A percentile compares a stretch with the other conserved stretches of the same genome.
phyloP scores from a whole-genome alignment of 2,329 filamentous ascomycete species.

The Hymenoscyphus occultus region DNA sequence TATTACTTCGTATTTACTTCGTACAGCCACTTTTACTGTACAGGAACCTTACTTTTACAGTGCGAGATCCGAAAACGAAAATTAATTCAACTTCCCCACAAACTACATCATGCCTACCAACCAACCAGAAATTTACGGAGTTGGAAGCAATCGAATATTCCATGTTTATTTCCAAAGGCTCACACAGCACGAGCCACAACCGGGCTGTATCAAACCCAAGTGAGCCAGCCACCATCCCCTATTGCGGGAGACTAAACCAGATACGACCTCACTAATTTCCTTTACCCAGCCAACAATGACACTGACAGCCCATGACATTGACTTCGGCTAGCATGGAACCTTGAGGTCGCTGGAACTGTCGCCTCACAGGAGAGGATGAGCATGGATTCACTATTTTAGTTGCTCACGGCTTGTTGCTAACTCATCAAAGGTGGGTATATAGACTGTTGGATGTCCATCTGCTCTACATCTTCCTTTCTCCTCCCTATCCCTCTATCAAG shows the following conservation, averaged over 20 bases:
- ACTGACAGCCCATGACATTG: neutral
- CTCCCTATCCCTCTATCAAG: constrained; percentile 16
- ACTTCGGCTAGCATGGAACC: neutral
- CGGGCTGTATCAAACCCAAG: constrained; percentile 1
- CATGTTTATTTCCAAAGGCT: neutral
- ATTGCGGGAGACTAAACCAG: constrained; percentile 2
- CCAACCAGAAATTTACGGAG: neutral
- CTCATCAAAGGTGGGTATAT: constrained; percentile 10
- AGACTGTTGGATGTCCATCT: constrained; percentile 5
- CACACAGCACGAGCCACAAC: neutral
- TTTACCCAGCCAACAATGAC: constrained; percentile 3
- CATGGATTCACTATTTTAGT: neutral
- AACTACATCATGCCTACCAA: neutral
- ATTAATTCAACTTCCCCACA: constrained; percentile 6
- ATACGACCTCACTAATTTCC: constrained; percentile 11
- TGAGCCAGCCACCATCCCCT: constrained; percentile 5
- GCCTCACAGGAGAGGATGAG: neutral
- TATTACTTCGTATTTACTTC: no score
- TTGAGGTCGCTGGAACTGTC: neutral
- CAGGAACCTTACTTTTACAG: no score
- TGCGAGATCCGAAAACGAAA: neutral
- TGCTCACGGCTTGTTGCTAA: neutral
- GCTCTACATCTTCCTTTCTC: constrained; percentile 6
- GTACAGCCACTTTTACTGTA: no score
- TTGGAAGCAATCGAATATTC: neutral